Base-by-base conservation (phyloP, 2,329 filamentous ascomycete genomes). In the Amauroascus verrucosus region DNA sequence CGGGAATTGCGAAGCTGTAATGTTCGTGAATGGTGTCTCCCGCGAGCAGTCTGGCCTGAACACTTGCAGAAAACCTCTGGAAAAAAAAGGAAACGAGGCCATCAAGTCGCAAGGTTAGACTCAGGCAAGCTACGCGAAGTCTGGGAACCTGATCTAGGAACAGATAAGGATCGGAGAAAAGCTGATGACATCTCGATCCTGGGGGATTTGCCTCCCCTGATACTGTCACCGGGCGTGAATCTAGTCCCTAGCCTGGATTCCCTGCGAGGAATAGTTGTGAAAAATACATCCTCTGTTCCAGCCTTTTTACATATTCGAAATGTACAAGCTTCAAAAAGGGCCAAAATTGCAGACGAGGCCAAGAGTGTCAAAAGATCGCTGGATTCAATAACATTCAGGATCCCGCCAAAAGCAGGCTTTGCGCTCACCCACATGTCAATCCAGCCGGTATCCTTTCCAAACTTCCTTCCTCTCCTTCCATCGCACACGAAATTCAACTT, bases 361-460 rank as follows among this genome's bases (percentile, higher is more conserved):
- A 28, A 40, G 24, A 28, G 13, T 11, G 18, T 7, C 14, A 35
- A 47, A 32, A 6, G 9, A 30, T 13, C 7, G 33, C 33, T 4
- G 30, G 8, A 11, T 14, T 20, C 24, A 6, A 41, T 28, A 20
- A 51, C 14, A 48, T 74, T 75, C 58, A 65, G 62, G 3, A 63
- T 82, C 13, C 79, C 81, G 16, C 70, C 77, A 3, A 55, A 60
- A 5, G 72, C 77, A 11, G 70, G 66, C 0, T 77, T 79, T 59
- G 63, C 76, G 30, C 66, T 77, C 3, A 69, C 63, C 38, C 63
- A 59, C 20, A 59, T 74, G 8, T 62, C 64, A 13, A 48, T 32
- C 48, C 33, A 43, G 18, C 37, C 50, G 18, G n/a, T 20, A 7
- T 38, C 49, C 8, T 46, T 43, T 22, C 28, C 54, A 2, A n/a